Evolutionary conservation across 1,284 basidiomycete species (phyloP), one percentile per base, ranked within the genome.

Genomic region (Vanrija pseudolonga): DNA sequence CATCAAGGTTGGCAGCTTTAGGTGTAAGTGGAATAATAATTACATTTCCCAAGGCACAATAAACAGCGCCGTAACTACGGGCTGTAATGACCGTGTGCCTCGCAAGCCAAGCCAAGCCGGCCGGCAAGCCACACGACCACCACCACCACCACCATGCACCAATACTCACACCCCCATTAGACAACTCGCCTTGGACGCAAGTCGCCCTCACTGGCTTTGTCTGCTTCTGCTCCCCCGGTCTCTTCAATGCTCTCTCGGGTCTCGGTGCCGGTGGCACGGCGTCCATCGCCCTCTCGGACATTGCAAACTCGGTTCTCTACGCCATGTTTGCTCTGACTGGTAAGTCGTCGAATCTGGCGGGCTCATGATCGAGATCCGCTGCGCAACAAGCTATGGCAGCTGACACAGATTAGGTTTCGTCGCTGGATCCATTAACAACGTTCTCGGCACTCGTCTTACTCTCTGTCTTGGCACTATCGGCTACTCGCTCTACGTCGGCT

Each of bases 171-270:
- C 56, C 12, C 39, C 1, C 32, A 4, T 2, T 12, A 68, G 66
- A 71, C 58, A 69, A 71, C 54, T 61, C 72, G 45, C 79, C 79
- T 39, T 78, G 71, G 72, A 68, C 73, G 24, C 79, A 80, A 62
- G 72, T 80, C 32, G 64, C 76, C 28, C 65, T 80, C 22, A 72
- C 80, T 49, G 78, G 78, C 60, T 75, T 80, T 28, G 78, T 78
- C 36, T 77, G 74, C 64, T 80, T 66, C 59, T 75, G 66, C 42
- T 63, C 78, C n/a, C 74, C 77, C 39, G 81, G 82, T 50, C 79
- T 82, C 77, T 82, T 80, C 75, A 78, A 76, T 51, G 80, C 81
- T 28, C 68, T 81, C 42, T 68, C 69, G 47, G 78, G 78, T 63
- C 66, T 81, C 38, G 79, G 79, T 53, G 80, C 79, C 8, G 80